phyloP scores from a whole-genome alignment of 257 asterid species.

The Solanum raphanifolium region DNA sequence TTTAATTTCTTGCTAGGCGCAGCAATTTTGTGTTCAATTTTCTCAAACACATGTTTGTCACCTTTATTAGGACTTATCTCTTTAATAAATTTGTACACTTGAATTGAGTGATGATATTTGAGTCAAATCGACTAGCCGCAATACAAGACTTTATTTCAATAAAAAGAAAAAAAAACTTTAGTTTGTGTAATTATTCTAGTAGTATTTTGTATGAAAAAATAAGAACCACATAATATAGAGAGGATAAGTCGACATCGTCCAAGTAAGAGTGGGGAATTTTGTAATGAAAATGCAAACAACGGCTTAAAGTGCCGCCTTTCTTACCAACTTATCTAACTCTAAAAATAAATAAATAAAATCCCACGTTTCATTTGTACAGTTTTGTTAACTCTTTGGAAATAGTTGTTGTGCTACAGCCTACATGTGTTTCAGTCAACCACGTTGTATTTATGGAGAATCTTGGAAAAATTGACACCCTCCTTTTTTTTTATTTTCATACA shows the following conservation, averaged over 20 bases:
- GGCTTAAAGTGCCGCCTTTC: conserved; percentile 4
- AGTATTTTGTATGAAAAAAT: not conserved
- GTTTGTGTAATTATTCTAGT: not conserved
- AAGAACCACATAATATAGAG: not conserved
- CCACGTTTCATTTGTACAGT: conserved; percentile 3
- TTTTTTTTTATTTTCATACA: not conserved
- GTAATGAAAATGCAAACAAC: conserved; percentile 1
- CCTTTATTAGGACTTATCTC: not conserved
- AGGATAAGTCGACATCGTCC: not conserved
- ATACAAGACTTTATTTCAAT: not conserved
- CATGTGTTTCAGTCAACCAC: conserved; percentile 8
- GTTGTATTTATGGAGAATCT: not conserved
- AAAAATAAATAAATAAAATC: not conserved
- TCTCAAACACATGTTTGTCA: not conserved
- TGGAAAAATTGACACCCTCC: not conserved
- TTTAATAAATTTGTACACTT: not conserved
- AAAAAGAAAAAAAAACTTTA: not conserved
- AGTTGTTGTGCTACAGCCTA: too few species aligned
- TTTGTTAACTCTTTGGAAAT: not conserved
- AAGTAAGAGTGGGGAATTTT: not conserved
- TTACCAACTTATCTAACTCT: not conserved
- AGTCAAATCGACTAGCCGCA: conserved; percentile 10
- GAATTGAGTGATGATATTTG: not conserved
- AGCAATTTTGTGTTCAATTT: not conserved
- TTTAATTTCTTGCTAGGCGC: not conserved